Base-by-base conservation (phyloP, 257 asterid species). In the Jaltomata sinuosa region DNA sequence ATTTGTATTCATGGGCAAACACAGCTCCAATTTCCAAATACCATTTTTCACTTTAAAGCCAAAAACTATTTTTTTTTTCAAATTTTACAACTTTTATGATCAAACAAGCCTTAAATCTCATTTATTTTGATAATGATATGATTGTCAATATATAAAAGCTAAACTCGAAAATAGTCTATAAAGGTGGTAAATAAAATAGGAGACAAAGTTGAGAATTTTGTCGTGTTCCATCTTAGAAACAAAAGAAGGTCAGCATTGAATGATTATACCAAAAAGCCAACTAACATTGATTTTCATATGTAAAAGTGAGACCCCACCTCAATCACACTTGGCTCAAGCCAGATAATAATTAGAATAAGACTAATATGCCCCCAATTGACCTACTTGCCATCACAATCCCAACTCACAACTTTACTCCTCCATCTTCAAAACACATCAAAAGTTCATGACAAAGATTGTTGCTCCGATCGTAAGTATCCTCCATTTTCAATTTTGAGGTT, bases 221-320 rank as follows among this genome's bases (percentile, higher is more conserved):
- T 3, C 18, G 36, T 61, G 40, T 80, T 54, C n/a, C 47, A 69
- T 69, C 79, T n/a, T 64, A 72, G 59, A 74, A 82, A 45, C 79
- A 68, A 8, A 72, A 55, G 34, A 72, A 45, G 55, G 31, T 79
- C 32, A 47, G 45, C 57, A 69, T 82, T 31, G 87, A 81, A 67
- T 69, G 78, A 79, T 64, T 82, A 84, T 54, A 83, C 83, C 67
- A 84, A 53, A 85, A 38, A 84, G 83, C 84, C 81, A 77, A 84
- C 87, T 57, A 64, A 52, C 86, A 40, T 62, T 78, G 74, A 84
- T 25, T 77, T 67, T 67, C 83, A 11, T 76, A 42, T 40, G n/a
- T 27, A 65, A 47, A 65, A 15, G 9, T 12, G 52, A 25, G 85
- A 84, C 85, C 85, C 88, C 89, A 86, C 80, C 61, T 42, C 74